These are phyloP conservation scores for Coleophoma eucalyptorum DNA, from an alignment of 2,329 filamentous ascomycete species.

Conservation along the genomic window DNA sequence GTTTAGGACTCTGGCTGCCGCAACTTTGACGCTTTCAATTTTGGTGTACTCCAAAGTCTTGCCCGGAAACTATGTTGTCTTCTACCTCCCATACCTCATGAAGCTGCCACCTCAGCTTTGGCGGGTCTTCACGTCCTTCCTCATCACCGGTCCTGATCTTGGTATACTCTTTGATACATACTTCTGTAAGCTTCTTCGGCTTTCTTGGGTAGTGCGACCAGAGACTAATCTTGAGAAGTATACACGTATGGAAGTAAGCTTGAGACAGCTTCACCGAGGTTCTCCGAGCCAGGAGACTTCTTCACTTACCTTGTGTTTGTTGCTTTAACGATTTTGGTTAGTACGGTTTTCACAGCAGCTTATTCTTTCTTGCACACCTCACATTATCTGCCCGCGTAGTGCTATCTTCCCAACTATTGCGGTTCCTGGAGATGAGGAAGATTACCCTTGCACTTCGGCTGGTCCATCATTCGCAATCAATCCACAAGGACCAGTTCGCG, in stretches of 20 bases:
- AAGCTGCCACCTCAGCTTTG: constrained; percentile 40
- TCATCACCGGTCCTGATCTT: constrained; percentile 28
- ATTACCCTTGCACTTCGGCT: constrained; percentile 51
- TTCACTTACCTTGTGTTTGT: constrained; percentile 64
- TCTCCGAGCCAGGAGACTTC: constrained; percentile 61
- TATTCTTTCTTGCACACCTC: constrained; percentile 41
- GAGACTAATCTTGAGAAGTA: constrained; percentile 36
- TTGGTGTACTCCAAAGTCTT: constrained; percentile 53
- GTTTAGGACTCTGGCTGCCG: constrained; percentile 59
- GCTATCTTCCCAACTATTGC: constrained; percentile 43
- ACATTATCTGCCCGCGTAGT: constrained; percentile 58
- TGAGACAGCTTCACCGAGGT: constrained; percentile 57
- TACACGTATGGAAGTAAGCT: constrained; percentile 63
- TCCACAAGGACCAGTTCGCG: constrained; percentile 43
- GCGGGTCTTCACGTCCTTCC: constrained; percentile 30
- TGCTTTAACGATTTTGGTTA: constrained; percentile 59
- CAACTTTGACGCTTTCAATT: constrained; percentile 55
- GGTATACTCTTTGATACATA: constrained; percentile 65
- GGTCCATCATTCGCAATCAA: constrained; percentile 48
- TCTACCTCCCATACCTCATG: constrained; percentile 43
- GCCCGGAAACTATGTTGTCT: constrained; percentile 43
- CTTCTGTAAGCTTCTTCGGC: constrained; percentile 45
- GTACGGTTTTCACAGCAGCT: constrained; percentile 25
- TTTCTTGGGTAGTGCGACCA: constrained; percentile 9
- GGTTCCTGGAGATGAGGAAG: constrained; percentile 59